Percentiles rank a stretch among this genome's conserved stretches.
Evolutionary conservation across 192 early-diverging fungal genomes (phyloP).

Genomic region (Podila epicladia): DNA sequence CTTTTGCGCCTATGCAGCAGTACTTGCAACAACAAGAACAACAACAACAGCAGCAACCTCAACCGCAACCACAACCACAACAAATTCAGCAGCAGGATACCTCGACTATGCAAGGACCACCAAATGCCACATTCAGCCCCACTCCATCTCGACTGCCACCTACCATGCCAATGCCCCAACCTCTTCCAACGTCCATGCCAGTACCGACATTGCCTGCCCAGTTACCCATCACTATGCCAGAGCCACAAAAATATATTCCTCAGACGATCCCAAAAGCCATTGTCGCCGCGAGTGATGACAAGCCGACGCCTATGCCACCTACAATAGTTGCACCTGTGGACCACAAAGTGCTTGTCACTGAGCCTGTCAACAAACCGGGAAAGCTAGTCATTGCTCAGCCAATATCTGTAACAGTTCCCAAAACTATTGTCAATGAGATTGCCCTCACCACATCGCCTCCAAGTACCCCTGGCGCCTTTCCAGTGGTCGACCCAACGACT

Average conservation of each 20-base stretch:
- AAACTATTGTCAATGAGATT: not conserved
- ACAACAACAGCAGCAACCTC: slow-evolving; percentile 8
- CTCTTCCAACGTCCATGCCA: slow-evolving; percentile 19
- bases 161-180: not conserved
- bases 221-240: slow-evolving; percentile 38
- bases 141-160: not conserved
- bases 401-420: not conserved
- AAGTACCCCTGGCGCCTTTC: slow-evolving; percentile 44
- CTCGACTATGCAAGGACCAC: not conserved
- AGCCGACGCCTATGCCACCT: not conserved
- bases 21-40: slow-evolving; percentile 27
- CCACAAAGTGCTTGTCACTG: slow-evolving; percentile 21
- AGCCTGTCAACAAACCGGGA: not conserved
- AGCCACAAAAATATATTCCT: slow-evolving; percentile 27
- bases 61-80: slow-evolving; percentile 11
- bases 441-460: slow-evolving; percentile 11
- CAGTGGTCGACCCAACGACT: not conserved
- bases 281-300: not conserved
- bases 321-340: not conserved
- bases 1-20: slow-evolving; percentile 47
- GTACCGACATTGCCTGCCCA: not conserved
- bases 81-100: slow-evolving; percentile 1
- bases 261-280: slow-evolving; percentile 3
- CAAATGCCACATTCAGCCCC: not conserved
- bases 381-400: not conserved